These are phyloP conservation scores for Haematococcus lacustris DNA, from an alignment of 139 green algal genomes.

Conservation along the genomic window DNA sequence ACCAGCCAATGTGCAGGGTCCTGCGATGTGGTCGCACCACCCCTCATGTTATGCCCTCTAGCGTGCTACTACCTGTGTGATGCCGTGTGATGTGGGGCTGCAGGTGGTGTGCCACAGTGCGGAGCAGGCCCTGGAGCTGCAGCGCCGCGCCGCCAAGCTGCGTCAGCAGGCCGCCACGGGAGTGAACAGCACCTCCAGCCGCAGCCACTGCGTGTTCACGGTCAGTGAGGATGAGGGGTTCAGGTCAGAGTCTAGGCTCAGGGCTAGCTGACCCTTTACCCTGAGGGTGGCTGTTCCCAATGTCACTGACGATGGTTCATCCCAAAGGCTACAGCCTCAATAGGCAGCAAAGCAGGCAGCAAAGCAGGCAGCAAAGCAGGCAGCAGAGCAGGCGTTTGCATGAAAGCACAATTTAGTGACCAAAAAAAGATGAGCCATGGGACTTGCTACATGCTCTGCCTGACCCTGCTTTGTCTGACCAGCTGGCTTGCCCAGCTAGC, in stretches of 20 bases:
- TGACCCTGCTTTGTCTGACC: too few relatives aligned
- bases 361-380: too few relatives aligned
- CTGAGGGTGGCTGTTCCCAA: not conserved
- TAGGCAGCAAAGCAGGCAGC: too few relatives aligned
- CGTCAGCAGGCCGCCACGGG: slow-evolving; percentile 54
- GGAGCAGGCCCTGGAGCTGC: slow-evolving; percentile 38
- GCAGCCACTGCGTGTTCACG: slow-evolving; percentile 73
- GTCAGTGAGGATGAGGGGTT: slow-evolving; percentile 18
- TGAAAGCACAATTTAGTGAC: not conserved
- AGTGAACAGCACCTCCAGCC: slow-evolving; percentile 60
- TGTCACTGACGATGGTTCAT: not conserved
- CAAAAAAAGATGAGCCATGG: not conserved
- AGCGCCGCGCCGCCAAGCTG: slow-evolving; percentile 26
- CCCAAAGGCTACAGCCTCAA: not conserved
- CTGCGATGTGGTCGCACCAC: not conserved
- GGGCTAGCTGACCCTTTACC: not conserved
- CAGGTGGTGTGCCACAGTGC: slow-evolving; percentile 29
- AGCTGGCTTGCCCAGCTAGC: not conserved
- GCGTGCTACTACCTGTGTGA: not conserved
- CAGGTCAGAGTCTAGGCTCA: not conserved
- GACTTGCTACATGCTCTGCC: not conserved
- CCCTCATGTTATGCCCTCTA: too few relatives aligned
- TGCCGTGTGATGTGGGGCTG: not conserved
- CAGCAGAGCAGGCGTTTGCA: not conserved
- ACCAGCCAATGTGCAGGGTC: not conserved